Evolutionary conservation across 495 filamentous ascomycete species (phyloP), one percentile per base, ranked within the genome.

Genomic region (Penicillium taxi): DNA sequence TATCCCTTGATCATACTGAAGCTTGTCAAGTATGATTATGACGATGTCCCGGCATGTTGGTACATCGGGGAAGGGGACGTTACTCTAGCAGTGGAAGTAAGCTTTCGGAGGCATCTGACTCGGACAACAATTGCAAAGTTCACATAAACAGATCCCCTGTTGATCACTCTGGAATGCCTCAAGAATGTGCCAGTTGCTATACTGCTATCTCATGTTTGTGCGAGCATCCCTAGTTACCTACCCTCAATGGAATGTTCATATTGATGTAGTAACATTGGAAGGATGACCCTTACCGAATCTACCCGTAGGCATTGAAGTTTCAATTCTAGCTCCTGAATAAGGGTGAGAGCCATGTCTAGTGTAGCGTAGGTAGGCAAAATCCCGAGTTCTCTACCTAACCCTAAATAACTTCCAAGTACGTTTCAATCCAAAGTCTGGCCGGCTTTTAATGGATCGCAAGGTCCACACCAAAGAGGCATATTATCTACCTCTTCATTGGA

Each of bases 121-220:
- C 16, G 4, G 20, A 6, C 17, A 18, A 9, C 20, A 11, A n/a
- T 38, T 31, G 24, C 14, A 17, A 6, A 30, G n/a, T 24, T 16
- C 19, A 12, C 13, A 26, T 3, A 15, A 9, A 16, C 17, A 19
- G 12, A 13, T 17, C 39, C 21, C 25, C n/a, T 46, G 41, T 41
- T 26, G 22, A 40, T 48, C 44, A 26, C 16, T 29, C 9, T 37
- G 52, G 52, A 53, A 53, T 56, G 52, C 17, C 9, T n/a, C 18
- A 43, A 40, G 41, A 50, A 56, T 56, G 45, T 45, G 43, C 52
- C 43, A 48, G 37, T 48, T 47, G 28, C 43, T 23, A 37, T 39
- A 28, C 43, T 26, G 34, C 24, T 29, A 21, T 12, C 30, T 4
- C 26, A 9, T 17, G 40, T 32, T 24, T 28, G 28, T 31, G 39